Conservation (phyloP, 192 early-diverging fungal species). For the Coemansia sp. region DNA sequence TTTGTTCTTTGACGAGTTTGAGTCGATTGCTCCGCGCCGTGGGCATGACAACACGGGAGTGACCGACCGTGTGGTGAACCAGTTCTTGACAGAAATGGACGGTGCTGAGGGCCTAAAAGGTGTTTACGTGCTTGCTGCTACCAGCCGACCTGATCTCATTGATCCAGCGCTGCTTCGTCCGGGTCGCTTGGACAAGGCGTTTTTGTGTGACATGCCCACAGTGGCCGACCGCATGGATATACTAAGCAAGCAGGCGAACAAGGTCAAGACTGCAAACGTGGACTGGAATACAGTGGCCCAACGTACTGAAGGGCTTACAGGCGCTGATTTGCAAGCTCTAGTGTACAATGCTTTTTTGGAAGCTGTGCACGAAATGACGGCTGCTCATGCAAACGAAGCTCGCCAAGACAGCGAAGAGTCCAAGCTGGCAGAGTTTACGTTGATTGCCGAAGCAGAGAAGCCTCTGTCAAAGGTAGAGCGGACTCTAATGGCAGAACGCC, state of each 20-base stretch:
- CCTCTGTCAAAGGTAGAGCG: conserved; percentile 19
- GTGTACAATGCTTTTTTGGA: conserved; percentile 91
- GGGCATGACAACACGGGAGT: conserved; percentile 99
- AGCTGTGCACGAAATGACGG: conserved; percentile 69
- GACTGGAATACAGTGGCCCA: conserved; percentile 65
- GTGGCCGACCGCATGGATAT: conserved; percentile 76
- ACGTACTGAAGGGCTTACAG: conserved; percentile 74
- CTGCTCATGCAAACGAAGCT: neutral
- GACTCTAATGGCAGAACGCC: conserved; percentile 21
- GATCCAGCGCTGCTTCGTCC: conserved; percentile 80
- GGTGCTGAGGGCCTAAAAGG: conserved; percentile 95
- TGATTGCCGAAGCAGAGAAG: neutral
- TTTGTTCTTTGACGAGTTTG: conserved; percentile 98
- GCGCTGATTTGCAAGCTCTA: conserved; percentile 94
- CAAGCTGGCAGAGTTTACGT: conserved; percentile 18
- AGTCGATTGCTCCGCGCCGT: conserved; percentile 91
- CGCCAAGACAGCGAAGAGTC: neutral
- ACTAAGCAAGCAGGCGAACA: conserved; percentile 69
- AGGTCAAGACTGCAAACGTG: conserved; percentile 62
- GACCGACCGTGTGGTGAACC: conserved; percentile 97
- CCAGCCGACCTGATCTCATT: conserved; percentile 78
- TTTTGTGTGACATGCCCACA: conserved; percentile 84
- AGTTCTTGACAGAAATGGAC: conserved; percentile 98
- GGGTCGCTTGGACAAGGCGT: conserved; percentile 77
- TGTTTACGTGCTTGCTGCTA: conserved; percentile 96